phyloP scores from a whole-genome alignment of 345 rosid species.

The Anastatica hierochuntica region DNA sequence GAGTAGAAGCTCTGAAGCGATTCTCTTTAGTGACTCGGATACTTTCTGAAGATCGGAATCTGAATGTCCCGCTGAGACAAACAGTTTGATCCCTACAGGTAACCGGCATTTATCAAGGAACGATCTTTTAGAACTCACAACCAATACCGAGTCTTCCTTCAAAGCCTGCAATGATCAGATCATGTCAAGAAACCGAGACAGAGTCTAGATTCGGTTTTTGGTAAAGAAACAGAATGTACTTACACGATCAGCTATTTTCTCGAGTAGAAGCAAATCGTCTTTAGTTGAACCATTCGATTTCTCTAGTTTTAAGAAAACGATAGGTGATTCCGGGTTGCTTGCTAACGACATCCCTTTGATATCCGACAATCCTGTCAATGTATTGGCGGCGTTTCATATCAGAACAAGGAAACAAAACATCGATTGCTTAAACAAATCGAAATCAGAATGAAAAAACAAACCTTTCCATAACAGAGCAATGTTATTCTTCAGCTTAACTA shows the following conservation, averaged over 20 bases:
- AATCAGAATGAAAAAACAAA: slow-evolving; percentile 17
- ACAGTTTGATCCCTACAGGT: slow-evolving; percentile 73
- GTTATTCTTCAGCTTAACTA: slow-evolving; percentile 61
- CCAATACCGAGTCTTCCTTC: slow-evolving; percentile 55
- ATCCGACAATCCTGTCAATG: slow-evolving; percentile 44
- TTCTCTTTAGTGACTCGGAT: slow-evolving; percentile 51
- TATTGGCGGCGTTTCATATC: not conserved
- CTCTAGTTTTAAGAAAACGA: slow-evolving; percentile 55
- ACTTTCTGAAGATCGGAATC: slow-evolving; percentile 57
- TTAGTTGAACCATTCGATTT: slow-evolving; percentile 47
- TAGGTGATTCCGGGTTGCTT: slow-evolving; percentile 73
- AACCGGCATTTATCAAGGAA: slow-evolving; percentile 66
- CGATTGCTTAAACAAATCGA: no score
- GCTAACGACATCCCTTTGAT: slow-evolving; percentile 47
- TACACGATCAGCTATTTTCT: slow-evolving; percentile 59
- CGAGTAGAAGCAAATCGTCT: slow-evolving; percentile 56
- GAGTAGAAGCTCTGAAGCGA: slow-evolving; percentile 36
- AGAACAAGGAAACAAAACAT: not conserved
- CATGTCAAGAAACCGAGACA: slow-evolving; percentile 4
- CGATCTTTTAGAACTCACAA: slow-evolving; percentile 72
- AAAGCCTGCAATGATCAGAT: slow-evolving; percentile 46
- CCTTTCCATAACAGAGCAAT: slow-evolving; percentile 64
- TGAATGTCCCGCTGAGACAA: slow-evolving; percentile 67
- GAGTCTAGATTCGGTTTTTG: not conserved
- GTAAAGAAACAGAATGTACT: slow-evolving; percentile 22